A percentile compares a stretch with the other conserved stretches of the same genome.
These are phyloP conservation scores for Arbutus unedo DNA, from an alignment of 148 eudicot species.

Conservation along the genomic window DNA sequence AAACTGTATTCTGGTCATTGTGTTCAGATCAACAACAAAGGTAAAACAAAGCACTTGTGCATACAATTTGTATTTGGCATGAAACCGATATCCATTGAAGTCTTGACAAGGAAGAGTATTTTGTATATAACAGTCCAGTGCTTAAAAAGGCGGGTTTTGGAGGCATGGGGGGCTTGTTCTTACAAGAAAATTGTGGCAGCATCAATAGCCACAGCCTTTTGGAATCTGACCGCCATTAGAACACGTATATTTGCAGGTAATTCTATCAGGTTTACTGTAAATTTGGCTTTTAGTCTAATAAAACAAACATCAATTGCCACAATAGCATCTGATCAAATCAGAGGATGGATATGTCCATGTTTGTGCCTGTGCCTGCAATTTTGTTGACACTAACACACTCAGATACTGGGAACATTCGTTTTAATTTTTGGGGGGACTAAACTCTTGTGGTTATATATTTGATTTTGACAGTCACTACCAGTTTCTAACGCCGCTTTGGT, in stretches of 20 bases:
- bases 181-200: constrained; percentile 74
- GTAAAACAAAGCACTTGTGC: constrained; percentile 19
- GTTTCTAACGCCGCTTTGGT: background rate
- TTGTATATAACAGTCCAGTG: constrained; percentile 43
- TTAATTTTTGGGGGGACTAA: too few relatives aligned
- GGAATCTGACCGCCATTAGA: constrained; percentile 71
- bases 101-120: background rate
- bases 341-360: background rate
- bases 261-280: background rate
- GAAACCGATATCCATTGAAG: too few relatives aligned
- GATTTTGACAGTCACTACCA: too few relatives aligned
- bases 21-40: constrained; percentile 49
- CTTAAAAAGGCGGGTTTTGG: constrained; percentile 43
- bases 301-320: background rate
- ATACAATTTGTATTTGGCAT: background rate
- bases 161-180: constrained; percentile 69
- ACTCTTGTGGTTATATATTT: too few relatives aligned
- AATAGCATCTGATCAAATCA: too few relatives aligned
- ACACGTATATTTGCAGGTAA: constrained; percentile 82
- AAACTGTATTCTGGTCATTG: constrained; percentile 63
- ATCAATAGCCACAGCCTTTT: constrained; percentile 73
- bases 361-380: background rate
- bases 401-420: too few relatives aligned
- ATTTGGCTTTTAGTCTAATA: background rate
- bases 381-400: too few relatives aligned